Conservation (phyloP, 1,284 basidiomycete species). For the Tilletia setariae region DNA sequence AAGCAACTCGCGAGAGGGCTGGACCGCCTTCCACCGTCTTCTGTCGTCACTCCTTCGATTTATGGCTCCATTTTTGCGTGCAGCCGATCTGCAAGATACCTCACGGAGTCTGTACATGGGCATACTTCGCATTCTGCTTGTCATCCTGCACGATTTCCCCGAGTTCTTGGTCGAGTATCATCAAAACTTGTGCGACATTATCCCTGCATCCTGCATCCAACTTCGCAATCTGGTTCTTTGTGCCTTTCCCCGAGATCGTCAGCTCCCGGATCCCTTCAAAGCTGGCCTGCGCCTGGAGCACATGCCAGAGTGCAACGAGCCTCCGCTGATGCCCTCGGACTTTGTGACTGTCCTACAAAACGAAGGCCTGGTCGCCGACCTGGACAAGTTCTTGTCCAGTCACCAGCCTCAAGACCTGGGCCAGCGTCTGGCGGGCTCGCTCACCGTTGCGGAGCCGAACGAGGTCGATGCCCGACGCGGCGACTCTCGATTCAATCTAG, state of each 20-base stretch:
- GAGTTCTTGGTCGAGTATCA: conserved; percentile 97
- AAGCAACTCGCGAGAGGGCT: conserved; percentile 81
- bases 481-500: conserved; percentile 74
- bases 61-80: conserved; percentile 82
- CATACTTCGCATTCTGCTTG: conserved; percentile 83
- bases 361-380: conserved; percentile 70
- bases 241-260: conserved; percentile 79
- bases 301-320: conserved; percentile 80
- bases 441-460: conserved; percentile 10
- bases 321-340: conserved; percentile 86
- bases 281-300: conserved; percentile 60
- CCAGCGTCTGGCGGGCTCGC: background rate
- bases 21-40: conserved; percentile 92
- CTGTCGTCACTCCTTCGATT: conserved; percentile 90
- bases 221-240: conserved; percentile 93
- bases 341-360: conserved; percentile 65
- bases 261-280: conserved; percentile 76
- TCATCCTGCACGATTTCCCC: conserved; percentile 96
- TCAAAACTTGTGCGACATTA: conserved; percentile 87
- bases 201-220: conserved; percentile 90
- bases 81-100: conserved; percentile 73
- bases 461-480: conserved; percentile 26
- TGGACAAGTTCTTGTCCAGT: conserved; percentile 59
- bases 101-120: conserved; percentile 89
- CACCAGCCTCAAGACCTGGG: conserved; percentile 31